Conservation (phyloP, 2,329 filamentous ascomycete genomes). For the Aureobasidium vineae region DNA sequence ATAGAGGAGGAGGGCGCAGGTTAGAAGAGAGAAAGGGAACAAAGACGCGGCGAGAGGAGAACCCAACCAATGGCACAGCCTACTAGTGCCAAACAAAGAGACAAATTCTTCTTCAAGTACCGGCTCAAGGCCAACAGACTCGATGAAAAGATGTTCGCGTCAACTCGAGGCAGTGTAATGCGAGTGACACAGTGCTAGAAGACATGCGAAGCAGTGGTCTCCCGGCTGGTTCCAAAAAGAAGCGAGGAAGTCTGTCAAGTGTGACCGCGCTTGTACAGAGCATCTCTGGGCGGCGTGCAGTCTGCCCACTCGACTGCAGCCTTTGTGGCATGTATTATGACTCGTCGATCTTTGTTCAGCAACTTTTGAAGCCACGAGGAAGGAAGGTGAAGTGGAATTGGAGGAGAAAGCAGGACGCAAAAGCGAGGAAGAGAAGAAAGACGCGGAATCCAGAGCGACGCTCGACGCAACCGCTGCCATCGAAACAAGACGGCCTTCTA, state of each 20-base stretch:
- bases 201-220: background rate
- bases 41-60: background rate
- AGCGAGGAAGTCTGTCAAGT: background rate
- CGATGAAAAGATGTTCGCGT: constrained; percentile 52
- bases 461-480: too few relatives aligned
- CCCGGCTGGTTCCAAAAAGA: background rate
- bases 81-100: too few relatives aligned
- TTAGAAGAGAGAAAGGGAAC: background rate
- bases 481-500: too few relatives aligned
- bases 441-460: background rate
- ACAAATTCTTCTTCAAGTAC: background rate
- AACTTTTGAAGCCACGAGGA: background rate
- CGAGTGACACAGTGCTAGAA: constrained; percentile 65
- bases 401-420: background rate
- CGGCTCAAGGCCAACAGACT: background rate
- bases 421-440: background rate
- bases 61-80: too few relatives aligned
- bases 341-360: background rate
- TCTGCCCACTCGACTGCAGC: background rate
- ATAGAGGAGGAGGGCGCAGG: too few relatives aligned
- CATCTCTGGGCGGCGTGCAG: background rate
- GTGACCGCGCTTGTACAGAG: background rate
- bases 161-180: constrained; percentile 73
- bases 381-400: too few relatives aligned
- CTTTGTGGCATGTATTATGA: background rate